Percentiles rank a stretch among this genome's conserved stretches.
These are phyloP conservation scores for Moringa oleifera DNA, from an alignment of 345 rosid species.

Conservation along the genomic window DNA sequence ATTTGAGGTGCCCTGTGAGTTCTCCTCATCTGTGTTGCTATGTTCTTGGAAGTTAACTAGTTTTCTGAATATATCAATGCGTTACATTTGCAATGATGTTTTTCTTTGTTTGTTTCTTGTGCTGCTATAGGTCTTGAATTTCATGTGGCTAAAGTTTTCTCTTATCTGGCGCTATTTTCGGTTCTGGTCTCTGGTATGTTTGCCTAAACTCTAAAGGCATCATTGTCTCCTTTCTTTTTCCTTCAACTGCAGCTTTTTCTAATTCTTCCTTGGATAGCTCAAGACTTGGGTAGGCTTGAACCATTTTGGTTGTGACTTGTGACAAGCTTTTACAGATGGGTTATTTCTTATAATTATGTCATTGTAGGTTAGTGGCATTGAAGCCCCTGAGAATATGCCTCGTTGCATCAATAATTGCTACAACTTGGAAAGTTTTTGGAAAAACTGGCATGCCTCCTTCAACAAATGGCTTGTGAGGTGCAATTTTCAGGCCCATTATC, in stretches of 20 bases:
- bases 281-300: slow-evolving; percentile 1
- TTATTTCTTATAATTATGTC: slow-evolving; percentile 3
- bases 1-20: not conserved
- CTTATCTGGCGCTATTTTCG: slow-evolving; percentile 97
- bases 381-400: slow-evolving; percentile 89
- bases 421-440: slow-evolving; percentile 89
- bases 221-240: not conserved
- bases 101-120: slow-evolving; percentile 12
- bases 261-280: not conserved
- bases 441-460: slow-evolving; percentile 96
- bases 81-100: too few relatives aligned
- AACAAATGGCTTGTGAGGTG: slow-evolving; percentile 99
- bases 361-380: slow-evolving; percentile 74
- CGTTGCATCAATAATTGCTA: slow-evolving; percentile 88
- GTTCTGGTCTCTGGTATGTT: slow-evolving; percentile 87
- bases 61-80: too few relatives aligned
- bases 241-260: slow-evolving; percentile 2
- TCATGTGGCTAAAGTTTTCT: slow-evolving; percentile 95
- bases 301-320: not conserved
- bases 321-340: not conserved
- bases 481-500: slow-evolving; percentile 15
- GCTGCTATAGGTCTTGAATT: slow-evolving; percentile 74
- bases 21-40: not conserved
- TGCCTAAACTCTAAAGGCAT: not conserved
- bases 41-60: not conserved